phyloP scores from a whole-genome alignment of 129 eudicot species.

The Flaveria ramosissima region DNA sequence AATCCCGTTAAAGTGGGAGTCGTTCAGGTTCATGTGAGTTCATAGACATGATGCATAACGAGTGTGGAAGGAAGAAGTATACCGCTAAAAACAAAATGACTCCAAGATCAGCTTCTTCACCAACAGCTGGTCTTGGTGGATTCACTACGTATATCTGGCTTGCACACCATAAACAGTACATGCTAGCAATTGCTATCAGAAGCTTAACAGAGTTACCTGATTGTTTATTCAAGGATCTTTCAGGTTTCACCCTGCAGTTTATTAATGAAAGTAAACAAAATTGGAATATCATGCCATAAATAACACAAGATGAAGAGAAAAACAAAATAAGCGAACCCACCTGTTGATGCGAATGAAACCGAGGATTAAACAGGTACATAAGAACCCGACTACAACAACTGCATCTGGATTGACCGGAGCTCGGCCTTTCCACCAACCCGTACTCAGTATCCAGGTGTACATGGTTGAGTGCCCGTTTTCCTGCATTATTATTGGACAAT shows the following conservation, averaged over 20 bases:
- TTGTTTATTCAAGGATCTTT: conserved; percentile 46
- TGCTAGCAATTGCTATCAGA: conserved; percentile 51
- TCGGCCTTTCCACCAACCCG: conserved; percentile 94
- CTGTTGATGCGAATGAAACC: conserved; percentile 88
- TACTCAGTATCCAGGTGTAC: conserved; percentile 89
- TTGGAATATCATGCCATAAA: background rate
- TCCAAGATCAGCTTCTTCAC: conserved; percentile 98
- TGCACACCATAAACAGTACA: conserved; percentile 82
- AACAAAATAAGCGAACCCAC: conserved; percentile 29
- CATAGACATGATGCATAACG: conserved; percentile 84
- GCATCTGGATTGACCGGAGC: conserved; percentile 94
- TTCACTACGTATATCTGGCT: conserved; percentile 80
- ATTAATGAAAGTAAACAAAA: background rate
- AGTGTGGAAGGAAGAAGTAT: conserved; percentile 77
- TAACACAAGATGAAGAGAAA: background rate
- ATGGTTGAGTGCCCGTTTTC: conserved; percentile 90
- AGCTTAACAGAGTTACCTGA: conserved; percentile 56
- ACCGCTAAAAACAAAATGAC: conserved; percentile 68
- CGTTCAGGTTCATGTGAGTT: conserved; percentile 48
- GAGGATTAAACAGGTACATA: conserved; percentile 62
- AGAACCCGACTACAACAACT: conserved; percentile 60
- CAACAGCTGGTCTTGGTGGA: conserved; percentile 87
- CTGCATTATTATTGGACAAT: conserved; percentile 33
- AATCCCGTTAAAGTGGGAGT: conserved; percentile 48
- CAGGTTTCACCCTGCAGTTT: conserved; percentile 61